Evolutionary conservation across 306 rosid genomes (phyloP).

Genomic region (Cucurbita maxima): DNA sequence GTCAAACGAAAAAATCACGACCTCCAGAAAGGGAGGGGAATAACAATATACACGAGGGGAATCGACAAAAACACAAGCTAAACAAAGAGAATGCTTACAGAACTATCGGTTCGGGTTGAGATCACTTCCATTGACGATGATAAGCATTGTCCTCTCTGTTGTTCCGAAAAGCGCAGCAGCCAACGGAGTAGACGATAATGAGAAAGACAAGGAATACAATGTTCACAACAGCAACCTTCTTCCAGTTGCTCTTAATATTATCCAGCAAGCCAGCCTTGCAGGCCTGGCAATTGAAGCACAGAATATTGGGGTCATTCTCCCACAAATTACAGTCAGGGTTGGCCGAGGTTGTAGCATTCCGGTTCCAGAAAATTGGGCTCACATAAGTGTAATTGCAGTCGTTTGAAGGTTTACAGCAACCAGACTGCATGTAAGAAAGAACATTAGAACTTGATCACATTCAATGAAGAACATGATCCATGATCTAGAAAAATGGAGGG

Average conservation of each 20-base stretch:
- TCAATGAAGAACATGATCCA: background rate
- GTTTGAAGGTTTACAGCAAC: constrained; percentile 50
- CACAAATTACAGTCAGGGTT: constrained; percentile 36
- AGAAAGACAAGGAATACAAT: constrained; percentile 28
- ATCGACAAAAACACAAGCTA: background rate
- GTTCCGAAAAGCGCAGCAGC: constrained; percentile 54
- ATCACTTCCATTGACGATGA: constrained; percentile 14
- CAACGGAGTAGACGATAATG: constrained; percentile 34
- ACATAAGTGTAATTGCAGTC: constrained; percentile 21
- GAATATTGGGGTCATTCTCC: constrained; percentile 15
- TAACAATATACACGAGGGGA: background rate
- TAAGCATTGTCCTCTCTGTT: constrained; percentile 20
- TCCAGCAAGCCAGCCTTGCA: constrained; percentile 57
- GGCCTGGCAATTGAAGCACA: constrained; percentile 49
- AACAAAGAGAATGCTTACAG: background rate
- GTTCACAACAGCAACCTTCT: constrained; percentile 32
- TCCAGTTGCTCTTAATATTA: constrained; percentile 34
- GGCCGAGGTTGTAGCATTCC: background rate
- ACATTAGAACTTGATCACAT: background rate
- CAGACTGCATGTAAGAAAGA: constrained; percentile 26
- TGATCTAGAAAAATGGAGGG: background rate
- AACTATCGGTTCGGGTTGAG: background rate
- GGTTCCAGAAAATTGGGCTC: constrained; percentile 30
- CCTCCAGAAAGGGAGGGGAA: background rate
- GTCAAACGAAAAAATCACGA: background rate